Evolutionary conservation across 73 alveolate genomes (phyloP).

Genomic region (Tetrahymena borealis): DNA sequence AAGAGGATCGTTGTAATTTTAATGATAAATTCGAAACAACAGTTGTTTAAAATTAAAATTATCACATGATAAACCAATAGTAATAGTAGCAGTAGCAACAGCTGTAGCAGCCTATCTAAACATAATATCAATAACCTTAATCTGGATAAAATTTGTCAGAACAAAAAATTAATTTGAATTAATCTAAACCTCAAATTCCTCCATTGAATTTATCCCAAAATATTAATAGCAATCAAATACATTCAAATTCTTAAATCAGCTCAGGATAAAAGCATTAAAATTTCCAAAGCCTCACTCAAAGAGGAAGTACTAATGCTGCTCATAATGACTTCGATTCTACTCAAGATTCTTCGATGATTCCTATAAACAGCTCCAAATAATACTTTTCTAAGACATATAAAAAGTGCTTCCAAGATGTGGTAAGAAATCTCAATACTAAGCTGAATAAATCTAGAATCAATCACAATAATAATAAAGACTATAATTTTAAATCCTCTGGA

Average conservation of each 20-base stretch:
- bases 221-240: not conserved
- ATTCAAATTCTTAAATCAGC: not conserved
- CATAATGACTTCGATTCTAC: not conserved
- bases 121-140: too few relatives aligned
- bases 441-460: not conserved
- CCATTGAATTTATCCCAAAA: not conserved
- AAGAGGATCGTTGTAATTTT: not conserved
- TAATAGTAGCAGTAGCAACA: too few relatives aligned
- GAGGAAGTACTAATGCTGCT: not conserved
- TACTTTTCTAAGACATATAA: not conserved
- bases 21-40: not conserved
- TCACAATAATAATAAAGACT: not conserved
- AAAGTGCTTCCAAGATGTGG: not conserved
- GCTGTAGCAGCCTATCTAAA: too few relatives aligned
- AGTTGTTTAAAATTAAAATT: not conserved
- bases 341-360: not conserved
- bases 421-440: not conserved
- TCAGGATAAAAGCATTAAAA: not conserved
- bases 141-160: not conserved
- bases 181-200: not conserved
- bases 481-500: not conserved
- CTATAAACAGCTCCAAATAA: not conserved
- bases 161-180: not conserved
- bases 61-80: too few relatives aligned
- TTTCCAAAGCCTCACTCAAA: not conserved